These are phyloP conservation scores for Sisymbrium altissimum DNA, from an alignment of 345 rosid genomes.

Conservation along the genomic window DNA sequence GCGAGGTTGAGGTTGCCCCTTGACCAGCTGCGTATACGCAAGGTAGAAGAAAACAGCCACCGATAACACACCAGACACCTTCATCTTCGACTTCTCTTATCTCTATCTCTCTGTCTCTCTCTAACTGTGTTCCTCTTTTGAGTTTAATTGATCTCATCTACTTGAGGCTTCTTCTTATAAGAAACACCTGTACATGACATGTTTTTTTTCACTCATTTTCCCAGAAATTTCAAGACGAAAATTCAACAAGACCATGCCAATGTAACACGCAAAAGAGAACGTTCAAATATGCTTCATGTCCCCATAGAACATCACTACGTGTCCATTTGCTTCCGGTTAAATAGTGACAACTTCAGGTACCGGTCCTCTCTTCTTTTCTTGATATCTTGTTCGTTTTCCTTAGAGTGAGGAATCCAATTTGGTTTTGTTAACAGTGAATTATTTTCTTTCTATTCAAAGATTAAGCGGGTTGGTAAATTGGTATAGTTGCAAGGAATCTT, in stretches of 20 bases:
- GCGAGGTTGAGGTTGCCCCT: not conserved
- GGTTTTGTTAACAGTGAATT: not conserved
- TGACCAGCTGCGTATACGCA: not conserved
- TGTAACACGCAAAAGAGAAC: not conserved
- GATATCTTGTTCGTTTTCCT: not conserved
- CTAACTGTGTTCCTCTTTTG: not conserved
- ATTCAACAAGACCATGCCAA: not conserved
- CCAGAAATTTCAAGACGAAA: not conserved
- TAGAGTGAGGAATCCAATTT: not conserved
- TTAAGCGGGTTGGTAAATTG: too few relatives aligned
- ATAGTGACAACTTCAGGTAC: too few relatives aligned
- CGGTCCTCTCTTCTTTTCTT: too few relatives aligned
- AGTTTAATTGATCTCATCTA: not conserved
- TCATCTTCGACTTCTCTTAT: conserved; percentile 4
- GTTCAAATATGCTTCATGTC: not conserved
- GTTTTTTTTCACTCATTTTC: not conserved
- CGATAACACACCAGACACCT: conserved; percentile 1
- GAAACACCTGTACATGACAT: not conserved
- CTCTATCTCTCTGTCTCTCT: not conserved
- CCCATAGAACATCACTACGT: not conserved
- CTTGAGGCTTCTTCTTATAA: not conserved
- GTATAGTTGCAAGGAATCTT: not conserved
- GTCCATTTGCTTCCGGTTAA: not conserved
- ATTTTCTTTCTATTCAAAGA: not conserved
- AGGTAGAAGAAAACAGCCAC: not conserved